A percentile compares a stretch with the other conserved stretches of the same genome.
Conservation (phyloP, 108 stramenopile genomes). For the Nitzschia putrida region DNA sequence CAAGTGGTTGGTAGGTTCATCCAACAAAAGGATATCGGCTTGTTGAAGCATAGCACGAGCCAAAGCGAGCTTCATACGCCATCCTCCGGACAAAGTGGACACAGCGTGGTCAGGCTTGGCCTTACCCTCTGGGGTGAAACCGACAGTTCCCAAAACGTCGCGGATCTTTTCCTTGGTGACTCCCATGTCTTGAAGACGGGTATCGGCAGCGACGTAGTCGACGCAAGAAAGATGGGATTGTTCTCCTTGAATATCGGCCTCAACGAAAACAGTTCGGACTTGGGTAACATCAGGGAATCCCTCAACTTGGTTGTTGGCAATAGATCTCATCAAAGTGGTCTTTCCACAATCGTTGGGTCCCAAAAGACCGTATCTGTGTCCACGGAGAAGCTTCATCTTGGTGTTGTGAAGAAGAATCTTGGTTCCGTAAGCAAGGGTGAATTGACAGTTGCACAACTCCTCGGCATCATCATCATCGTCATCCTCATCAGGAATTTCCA, state of each 20-base stretch:
- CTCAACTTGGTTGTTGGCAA: constrained; percentile 98
- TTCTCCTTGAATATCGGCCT: constrained; percentile 99
- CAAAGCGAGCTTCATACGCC: constrained; percentile 99
- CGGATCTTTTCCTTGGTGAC: constrained; percentile 82
- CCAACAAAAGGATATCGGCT: constrained; percentile 93
- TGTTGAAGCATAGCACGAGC: constrained; percentile 98
- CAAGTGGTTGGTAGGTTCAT: constrained; percentile 99
- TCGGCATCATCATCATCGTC: constrained; percentile 98
- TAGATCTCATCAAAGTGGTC: constrained; percentile 98
- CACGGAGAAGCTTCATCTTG: constrained; percentile 96
- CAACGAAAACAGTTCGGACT: constrained; percentile 98
- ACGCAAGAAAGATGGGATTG: constrained; percentile 96
- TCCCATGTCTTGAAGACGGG: constrained; percentile 81
- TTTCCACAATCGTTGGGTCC: constrained; percentile 99
- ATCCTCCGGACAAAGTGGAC: constrained; percentile 96
- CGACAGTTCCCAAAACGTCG: constrained; percentile 91
- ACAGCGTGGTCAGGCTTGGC: constrained; percentile 97
- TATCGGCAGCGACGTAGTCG: constrained; percentile 93
- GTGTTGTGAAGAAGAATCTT: constrained; percentile 99
- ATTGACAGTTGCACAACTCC: constrained; percentile 98
- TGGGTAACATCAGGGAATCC: constrained; percentile 96
- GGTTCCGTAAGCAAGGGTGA: constrained; percentile 99
- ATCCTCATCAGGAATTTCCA: constrained; percentile 87
- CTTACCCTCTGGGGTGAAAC: constrained; percentile 94
- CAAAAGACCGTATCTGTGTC: constrained; percentile 96